These are phyloP conservation scores for Aspergillus tanneri DNA, from an alignment of 2,329 filamentous ascomycete genomes.

Conservation along the genomic window DNA sequence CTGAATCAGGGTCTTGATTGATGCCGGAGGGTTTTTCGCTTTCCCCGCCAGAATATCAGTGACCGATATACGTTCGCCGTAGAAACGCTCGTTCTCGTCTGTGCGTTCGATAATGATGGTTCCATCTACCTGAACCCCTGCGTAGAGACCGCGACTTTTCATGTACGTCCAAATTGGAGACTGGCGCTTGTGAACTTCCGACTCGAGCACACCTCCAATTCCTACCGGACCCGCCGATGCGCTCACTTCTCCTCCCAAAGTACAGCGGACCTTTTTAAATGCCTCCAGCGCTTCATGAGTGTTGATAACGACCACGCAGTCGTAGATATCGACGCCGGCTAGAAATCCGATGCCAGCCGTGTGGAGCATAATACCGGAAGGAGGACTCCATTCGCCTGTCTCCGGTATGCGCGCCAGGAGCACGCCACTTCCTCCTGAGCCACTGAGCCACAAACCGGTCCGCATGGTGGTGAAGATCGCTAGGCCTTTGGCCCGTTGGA, in stretches of 20 bases:
- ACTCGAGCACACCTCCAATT: conserved; percentile 70
- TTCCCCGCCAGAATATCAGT: conserved; percentile 64
- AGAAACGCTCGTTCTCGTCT: conserved; percentile 87
- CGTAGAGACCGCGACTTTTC: conserved; percentile 86
- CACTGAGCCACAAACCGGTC: conserved; percentile 86
- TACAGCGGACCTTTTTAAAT: conserved; percentile 76
- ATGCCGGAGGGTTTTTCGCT: conserved; percentile 55
- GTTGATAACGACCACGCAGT: conserved; percentile 92
- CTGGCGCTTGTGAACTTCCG: conserved; percentile 65
- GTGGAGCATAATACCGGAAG: conserved; percentile 86
- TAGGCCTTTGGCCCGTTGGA: conserved; percentile 83
- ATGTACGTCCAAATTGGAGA: conserved; percentile 80
- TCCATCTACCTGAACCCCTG: conserved; percentile 81
- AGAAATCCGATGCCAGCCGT: conserved; percentile 86
- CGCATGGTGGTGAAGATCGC: conserved; percentile 96
- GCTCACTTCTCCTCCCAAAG: conserved; percentile 76
- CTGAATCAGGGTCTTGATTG: conserved; percentile 66
- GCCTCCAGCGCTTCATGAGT: conserved; percentile 78
- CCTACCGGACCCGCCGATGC: conserved; percentile 75
- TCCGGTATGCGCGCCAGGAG: conserved; percentile 74
- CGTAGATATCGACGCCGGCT: conserved; percentile 90
- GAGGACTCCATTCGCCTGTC: conserved; percentile 87
- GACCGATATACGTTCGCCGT: conserved; percentile 64
- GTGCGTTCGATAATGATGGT: conserved; percentile 80
- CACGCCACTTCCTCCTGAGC: conserved; percentile 85